Base-by-base conservation (phyloP, 2,329 filamentous ascomycete genomes). In the Trichoderma gracile region DNA sequence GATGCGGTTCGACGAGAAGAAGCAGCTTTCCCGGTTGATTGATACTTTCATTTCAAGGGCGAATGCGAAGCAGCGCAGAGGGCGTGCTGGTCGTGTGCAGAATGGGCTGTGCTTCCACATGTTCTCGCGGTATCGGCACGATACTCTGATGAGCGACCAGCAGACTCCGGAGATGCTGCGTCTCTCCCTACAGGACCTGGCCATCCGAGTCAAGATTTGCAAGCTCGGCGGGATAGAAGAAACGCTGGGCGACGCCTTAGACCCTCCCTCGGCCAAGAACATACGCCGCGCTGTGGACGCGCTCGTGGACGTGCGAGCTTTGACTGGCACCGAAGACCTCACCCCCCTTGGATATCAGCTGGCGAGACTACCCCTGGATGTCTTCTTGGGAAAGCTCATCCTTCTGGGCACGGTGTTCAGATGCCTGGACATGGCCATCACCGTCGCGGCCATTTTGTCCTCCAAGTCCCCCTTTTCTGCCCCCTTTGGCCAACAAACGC, bases 121-220 rank as follows among this genome's bases (percentile, higher is more conserved):
- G 66, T 97, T 98, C 73, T 97, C 95, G 1, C 95, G 89, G 71
- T 86, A 93, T 71, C 87, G 94, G 8, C 92, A 97, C 73, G 93
- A 98, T 73, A 86, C 86, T 64, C 75, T 90, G 70, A 92, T 98
- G 84, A 88, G 88, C 57, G 93, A 96, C 67, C 92, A 97, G 73
- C 95, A 98, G 78, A 97, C 92, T 0, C 96, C 95, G 0, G 95
- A 99, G 76, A 96, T 99, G 87, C 86, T 99, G 46, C 89, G 95
- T 0, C 81, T 99, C 4, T 97, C 95, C 0, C 81, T 99, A 12
- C 95, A 99, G 76, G 95, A 99, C 73, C 82, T 99, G 12, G 93
- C 96, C 5, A 93, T 99, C 74, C 88, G 95, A 9, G 93, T 98
- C 69, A 99, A 99, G 78, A 97, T 97, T 52, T 99, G 94, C 81